Evolutionary conservation across 2,329 filamentous ascomycete genomes (phyloP).

Genomic region (Rugonectria rugulosa): DNA sequence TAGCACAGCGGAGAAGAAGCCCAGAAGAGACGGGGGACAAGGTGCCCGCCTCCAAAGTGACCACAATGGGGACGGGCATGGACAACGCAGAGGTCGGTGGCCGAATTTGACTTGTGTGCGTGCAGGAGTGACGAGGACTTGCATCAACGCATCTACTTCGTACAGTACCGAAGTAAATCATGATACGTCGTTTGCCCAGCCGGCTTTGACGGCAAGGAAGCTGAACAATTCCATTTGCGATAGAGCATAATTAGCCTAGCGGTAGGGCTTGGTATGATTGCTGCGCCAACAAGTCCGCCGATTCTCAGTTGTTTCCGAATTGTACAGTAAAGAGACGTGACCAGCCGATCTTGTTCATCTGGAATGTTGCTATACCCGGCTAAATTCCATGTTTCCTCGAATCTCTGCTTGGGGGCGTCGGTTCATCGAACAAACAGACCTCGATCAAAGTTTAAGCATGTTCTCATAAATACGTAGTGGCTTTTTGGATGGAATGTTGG

Average conservation of each 20-base stretch:
- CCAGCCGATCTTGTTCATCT: slow-evolving; percentile 19
- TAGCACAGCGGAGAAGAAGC: not conserved
- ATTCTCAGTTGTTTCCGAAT: slow-evolving; percentile 24
- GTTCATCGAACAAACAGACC: no score
- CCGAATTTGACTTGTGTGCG: not conserved
- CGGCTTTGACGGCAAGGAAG: not conserved
- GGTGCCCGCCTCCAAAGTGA: not conserved
- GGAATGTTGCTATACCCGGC: slow-evolving; percentile 38
- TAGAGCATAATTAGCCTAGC: slow-evolving; percentile 10
- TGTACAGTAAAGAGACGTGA: slow-evolving; percentile 16
- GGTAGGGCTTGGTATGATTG: slow-evolving; percentile 9
- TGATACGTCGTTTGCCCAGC: not conserved
- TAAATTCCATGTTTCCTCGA: no score
- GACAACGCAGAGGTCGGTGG: not conserved
- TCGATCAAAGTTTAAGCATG: no score
- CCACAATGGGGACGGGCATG: slow-evolving; percentile 1
- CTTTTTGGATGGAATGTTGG: no score
- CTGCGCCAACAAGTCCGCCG: slow-evolving; percentile 15
- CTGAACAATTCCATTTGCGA: not conserved
- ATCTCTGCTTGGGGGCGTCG: no score
- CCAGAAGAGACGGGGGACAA: not conserved
- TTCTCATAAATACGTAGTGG: no score
- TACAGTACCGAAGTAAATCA: no score
- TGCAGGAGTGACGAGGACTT: slow-evolving; percentile 12
- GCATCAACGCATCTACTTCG: no score